Evolutionary conservation across 352 stramenopile species (phyloP), one percentile per base, ranked within the genome.

Genomic region (Pythium chondricola): DNA sequence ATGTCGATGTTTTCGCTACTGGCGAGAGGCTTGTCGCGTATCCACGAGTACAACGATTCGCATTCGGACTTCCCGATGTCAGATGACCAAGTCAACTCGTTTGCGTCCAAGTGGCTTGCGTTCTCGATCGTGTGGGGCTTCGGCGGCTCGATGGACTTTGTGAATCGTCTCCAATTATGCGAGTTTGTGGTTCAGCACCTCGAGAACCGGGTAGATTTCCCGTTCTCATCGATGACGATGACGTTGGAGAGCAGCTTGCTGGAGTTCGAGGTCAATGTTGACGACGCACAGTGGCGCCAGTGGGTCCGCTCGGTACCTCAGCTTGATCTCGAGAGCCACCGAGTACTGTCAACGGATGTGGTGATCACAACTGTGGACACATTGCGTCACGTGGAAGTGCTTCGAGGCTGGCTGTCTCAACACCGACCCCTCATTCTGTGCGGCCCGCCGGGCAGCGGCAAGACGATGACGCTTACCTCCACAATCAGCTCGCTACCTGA

Each of bases 361-460:
- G 97, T 99, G n/a, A 96, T 99, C 37, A 98, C 96, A 13, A 99
- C 97, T 0, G 98, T 98, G 14, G 97, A 99, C 62, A 99, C 97
- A 10, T 81, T 99, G 27, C 88, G 97, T 27, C 97, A 99, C 66
- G 96, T 97, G 47, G 96, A 99, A 71, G 90, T 99, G 22, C 68
- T 99, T 39, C 85, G 86, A 27, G 93, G 95, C 17, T 99, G 96
- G 95, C 79, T 99, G 26, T 93, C 90, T 27, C 95, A 96, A 52
- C 95, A 98, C 52, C 92, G 87, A 25, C 97, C 97, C 27, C 61
- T 99, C 0, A 98, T 99, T 62, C 74, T 99, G 17, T 99, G 96
- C 71, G 97, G 96, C 37, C 97, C 97, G 14, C 96, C 96, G 2
- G 97, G 97, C n/a, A 98, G 81, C 61, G 97, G 97, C 64, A 99